Evolutionary conservation across 371 early-diverging fungal species (phyloP), one percentile per base, ranked within the genome.

Genomic region (Rhizopus microsporus): DNA sequence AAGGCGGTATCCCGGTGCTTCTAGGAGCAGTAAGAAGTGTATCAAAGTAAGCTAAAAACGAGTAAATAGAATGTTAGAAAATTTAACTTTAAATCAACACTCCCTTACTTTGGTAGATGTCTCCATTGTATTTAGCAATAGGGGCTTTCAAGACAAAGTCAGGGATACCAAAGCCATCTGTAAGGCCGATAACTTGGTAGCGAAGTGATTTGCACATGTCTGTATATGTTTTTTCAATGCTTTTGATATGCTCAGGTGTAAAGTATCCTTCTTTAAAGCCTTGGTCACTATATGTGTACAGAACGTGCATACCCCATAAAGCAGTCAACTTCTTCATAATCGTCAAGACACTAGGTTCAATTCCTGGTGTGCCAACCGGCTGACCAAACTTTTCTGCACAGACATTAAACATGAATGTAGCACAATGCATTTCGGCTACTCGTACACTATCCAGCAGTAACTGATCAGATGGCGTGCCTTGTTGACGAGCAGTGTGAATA

Each of bases 131-230:
- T 46, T 77, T 76, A n/a, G 77, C 88, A 59, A 88, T 82, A 5
- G 87, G 87, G 7, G 85, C 82, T 68, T 86, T 86, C 45, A 86
- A 53, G 34, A 86, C 62, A 65, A 83, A 88, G 56, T 88, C 88
- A 12, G 88, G 87, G 33, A 80, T 73, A 1, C 72, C 79, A 62
- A 80, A 86, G 3, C 80, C 84, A 63, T 88, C 88, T 9, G 82
- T 72, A 7, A 87, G 65, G 3, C 86, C 85, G 50, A 89, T 72
- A 0, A 80, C 83, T 54, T 85, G 81, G 32, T 69, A 66, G 32
- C 89, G 81, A 34, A 86, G 60, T 7, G 72, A 70, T 63, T 76
- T 75, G 63, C 85, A 86, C 45, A 56, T 23, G 13, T 68, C 46
- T 7, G 48, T 35, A 51, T 30, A 63, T 6, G 44, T 30, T 30